Conservation (phyloP, 495 filamentous ascomycete species). For the Cairneyella variabilis region DNA sequence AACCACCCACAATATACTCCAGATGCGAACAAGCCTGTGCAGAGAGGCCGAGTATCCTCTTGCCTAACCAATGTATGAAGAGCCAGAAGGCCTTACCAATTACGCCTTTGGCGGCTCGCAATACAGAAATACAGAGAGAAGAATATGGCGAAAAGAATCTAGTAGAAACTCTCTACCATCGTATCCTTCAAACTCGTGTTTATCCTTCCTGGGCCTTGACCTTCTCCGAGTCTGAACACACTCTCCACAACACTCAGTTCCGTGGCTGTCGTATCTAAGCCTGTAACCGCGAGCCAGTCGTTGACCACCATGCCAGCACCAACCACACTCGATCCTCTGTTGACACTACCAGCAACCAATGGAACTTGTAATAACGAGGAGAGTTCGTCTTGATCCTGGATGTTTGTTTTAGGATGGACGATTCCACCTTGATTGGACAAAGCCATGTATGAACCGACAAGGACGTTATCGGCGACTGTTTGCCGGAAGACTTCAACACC, state of each 20-base stretch:
- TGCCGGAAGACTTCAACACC: conserved; percentile 98
- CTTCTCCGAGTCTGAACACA: conserved; percentile 92
- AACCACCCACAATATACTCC: too few species aligned
- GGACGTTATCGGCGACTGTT: conserved; percentile 93
- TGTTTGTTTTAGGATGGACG: conserved; percentile 93
- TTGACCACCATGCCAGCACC: conserved; percentile 99
- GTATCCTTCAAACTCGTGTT: conserved; percentile 87
- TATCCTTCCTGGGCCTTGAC: conserved; percentile 66
- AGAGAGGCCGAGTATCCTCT: too few species aligned
- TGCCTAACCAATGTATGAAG: too few species aligned
- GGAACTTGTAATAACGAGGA: conserved; percentile 91
- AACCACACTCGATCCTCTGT: conserved; percentile 88
- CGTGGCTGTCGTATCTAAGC: conserved; percentile 92
- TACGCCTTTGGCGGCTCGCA: too few species aligned
- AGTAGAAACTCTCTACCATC: conserved; percentile 96
- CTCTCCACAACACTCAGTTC: conserved; percentile 94
- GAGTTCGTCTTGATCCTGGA: conserved; percentile 97
- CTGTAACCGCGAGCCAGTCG: conserved; percentile 98
- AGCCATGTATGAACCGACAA: conserved; percentile 93
- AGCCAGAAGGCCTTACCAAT: too few species aligned
- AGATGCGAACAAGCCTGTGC: too few species aligned
- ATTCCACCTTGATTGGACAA: conserved; percentile 95
- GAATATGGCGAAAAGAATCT: too few species aligned
- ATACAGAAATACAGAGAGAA: too few species aligned
- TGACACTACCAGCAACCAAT: conserved; percentile 88